phyloP scores from a whole-genome alignment of 257 asterid genomes.

The Vinca minor region DNA sequence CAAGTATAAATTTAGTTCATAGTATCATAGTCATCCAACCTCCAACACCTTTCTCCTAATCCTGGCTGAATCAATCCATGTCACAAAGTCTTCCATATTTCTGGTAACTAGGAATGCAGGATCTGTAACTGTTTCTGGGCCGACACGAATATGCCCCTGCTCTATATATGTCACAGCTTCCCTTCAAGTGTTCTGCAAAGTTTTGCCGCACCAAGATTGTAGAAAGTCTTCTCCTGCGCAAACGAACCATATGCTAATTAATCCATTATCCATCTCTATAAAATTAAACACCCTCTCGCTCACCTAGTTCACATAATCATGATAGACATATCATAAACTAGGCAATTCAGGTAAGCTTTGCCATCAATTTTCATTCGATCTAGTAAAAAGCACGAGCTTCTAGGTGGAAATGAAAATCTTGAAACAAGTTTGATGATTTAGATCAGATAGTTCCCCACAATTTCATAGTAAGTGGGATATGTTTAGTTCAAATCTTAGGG shows the following conservation, averaged over 20 bases:
- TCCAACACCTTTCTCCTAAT: conserved; percentile 75
- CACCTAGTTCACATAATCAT: not conserved
- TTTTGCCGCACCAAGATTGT: conserved; percentile 56
- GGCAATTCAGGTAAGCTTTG: too few species aligned
- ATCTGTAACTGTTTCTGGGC: conserved; percentile 80
- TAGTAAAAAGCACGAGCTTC: too few species aligned
- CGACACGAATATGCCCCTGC: conserved; percentile 93
- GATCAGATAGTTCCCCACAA: too few species aligned
- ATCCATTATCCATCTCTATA: not conserved
- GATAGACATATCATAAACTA: not conserved
- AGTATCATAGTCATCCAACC: conserved; percentile 81
- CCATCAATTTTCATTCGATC: too few species aligned
- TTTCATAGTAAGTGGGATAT: too few species aligned
- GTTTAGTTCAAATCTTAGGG: too few species aligned
- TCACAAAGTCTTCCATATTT: conserved; percentile 83
- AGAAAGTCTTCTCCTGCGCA: conserved; percentile 75
- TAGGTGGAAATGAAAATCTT: too few species aligned
- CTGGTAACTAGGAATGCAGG: conserved; percentile 82
- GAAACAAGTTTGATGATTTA: too few species aligned
- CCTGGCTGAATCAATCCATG: conserved; percentile 96
- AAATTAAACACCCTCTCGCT: not conserved
- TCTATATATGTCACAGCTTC: conserved; percentile 90
- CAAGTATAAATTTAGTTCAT: conserved; percentile 26
- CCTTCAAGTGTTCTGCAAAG: conserved; percentile 81
- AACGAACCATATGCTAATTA: not conserved